These are phyloP conservation scores for Geotrichum candidum DNA, from an alignment of 1,139 yeast genomes.

Conservation along the genomic window DNA sequence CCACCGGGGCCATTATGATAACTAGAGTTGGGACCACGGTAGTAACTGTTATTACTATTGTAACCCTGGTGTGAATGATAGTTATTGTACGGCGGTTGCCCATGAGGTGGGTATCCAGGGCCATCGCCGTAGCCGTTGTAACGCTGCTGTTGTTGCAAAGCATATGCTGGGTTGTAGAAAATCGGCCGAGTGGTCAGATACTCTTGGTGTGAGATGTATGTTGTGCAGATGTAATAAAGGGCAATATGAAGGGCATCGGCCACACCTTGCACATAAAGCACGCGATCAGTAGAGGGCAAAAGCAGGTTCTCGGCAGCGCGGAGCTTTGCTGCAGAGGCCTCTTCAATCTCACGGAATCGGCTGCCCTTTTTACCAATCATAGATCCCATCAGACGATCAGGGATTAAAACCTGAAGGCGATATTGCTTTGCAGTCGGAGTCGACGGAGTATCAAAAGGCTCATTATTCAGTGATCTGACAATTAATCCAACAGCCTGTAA, in stretches of 20 bases:
- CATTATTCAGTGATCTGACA: conserved; percentile 59
- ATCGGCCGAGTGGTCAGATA: conserved; percentile 17
- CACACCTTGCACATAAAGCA: conserved; percentile 67
- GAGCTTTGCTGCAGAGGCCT: conserved; percentile 71
- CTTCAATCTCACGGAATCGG: conserved; percentile 76
- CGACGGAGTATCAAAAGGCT: conserved; percentile 62
- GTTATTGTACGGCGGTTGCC: not conserved
- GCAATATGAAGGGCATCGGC: conserved; percentile 88
- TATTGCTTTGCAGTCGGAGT: conserved; percentile 50
- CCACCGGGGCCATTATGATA: not conserved
- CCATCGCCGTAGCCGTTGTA: conserved; percentile 6
- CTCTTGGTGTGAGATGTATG: conserved; percentile 31
- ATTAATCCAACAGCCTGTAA: conserved; percentile 62
- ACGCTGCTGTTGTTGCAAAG: not conserved
- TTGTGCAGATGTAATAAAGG: conserved; percentile 63
- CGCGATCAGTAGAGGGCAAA: conserved; percentile 76
- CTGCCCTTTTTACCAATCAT: conserved; percentile 77
- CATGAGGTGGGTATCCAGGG: not conserved
- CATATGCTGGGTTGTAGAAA: conserved; percentile 20
- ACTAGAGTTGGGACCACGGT: not conserved
- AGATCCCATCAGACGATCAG: conserved; percentile 77
- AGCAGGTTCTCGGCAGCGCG: conserved; percentile 71
- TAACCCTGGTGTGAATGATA: not conserved
- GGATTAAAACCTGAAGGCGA: conserved; percentile 59
- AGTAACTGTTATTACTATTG: not conserved